phyloP scores from a whole-genome alignment of 371 early-diverging fungal genomes.

The Rhizomucor miehei region DNA sequence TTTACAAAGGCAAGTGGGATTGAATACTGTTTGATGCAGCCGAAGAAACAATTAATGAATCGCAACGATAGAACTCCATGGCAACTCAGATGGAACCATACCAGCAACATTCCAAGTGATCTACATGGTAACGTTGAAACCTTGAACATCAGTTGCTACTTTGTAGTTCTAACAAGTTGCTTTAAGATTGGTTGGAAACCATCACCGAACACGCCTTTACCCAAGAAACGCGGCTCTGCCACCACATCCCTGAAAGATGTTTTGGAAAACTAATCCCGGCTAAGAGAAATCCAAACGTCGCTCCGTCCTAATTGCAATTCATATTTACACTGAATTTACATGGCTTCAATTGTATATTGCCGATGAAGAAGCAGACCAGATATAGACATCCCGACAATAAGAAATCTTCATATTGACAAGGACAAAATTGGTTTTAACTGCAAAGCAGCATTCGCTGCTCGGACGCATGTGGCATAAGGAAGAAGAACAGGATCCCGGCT shows the following conservation, averaged over 20 bases:
- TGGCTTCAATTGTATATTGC: too few species aligned
- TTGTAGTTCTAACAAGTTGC: constrained; percentile 8
- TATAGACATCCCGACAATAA: too few species aligned
- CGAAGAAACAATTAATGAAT: background rate
- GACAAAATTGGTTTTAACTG: too few species aligned
- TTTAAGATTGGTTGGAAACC: constrained; percentile 88
- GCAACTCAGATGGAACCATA: constrained; percentile 84
- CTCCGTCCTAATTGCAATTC: too few species aligned
- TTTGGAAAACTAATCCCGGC: constrained; percentile 22
- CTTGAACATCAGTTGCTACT: too few species aligned
- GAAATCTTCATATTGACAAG: too few species aligned
- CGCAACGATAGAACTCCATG: constrained; percentile 70
- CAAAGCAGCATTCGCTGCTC: too few species aligned
- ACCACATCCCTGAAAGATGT: constrained; percentile 67
- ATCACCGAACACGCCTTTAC: constrained; percentile 68
- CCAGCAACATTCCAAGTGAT: constrained; percentile 95
- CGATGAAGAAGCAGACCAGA: too few species aligned
- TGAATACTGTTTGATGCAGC: background rate
- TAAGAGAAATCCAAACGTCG: too few species aligned
- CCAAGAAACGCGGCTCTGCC: constrained; percentile 71
- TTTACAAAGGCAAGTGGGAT: constrained; percentile 73
- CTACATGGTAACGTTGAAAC: constrained; percentile 77
- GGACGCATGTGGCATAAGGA: too few species aligned
- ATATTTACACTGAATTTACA: too few species aligned
- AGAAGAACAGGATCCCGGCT: too few species aligned